A percentile compares a stretch with the other conserved stretches of the same genome.
Evolutionary conservation across 1,284 basidiomycete species (phyloP).

Genomic region (Meripilus lineatus): DNA sequence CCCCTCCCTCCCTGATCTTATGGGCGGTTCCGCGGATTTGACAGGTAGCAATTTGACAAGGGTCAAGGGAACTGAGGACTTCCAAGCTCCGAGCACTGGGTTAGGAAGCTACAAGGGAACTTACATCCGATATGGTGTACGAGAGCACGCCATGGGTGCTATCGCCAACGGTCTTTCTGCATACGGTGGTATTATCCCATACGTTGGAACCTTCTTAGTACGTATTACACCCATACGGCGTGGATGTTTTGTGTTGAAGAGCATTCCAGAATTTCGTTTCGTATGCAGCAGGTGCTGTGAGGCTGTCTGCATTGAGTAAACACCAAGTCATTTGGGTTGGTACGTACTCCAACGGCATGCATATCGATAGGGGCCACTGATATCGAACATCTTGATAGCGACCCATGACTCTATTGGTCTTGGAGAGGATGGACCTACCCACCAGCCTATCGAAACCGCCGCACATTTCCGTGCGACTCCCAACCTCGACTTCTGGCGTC

Average conservation of each 20-base stretch:
- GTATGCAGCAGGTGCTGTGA: slow-evolving; percentile 89
- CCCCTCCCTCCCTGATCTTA: slow-evolving; percentile 74
- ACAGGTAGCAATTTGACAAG: slow-evolving; percentile 92
- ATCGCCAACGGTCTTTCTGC: slow-evolving; percentile 88
- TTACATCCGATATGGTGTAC: slow-evolving; percentile 95
- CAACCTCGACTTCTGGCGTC: slow-evolving; percentile 89
- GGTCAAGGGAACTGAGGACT: slow-evolving; percentile 80
- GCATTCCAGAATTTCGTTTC: slow-evolving; percentile 81
- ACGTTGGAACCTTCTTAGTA: slow-evolving; percentile 85
- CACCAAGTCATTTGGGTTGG: slow-evolving; percentile 93
- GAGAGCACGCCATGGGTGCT: slow-evolving; percentile 96
- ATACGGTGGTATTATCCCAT: slow-evolving; percentile 83
- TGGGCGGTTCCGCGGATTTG: slow-evolving; percentile 91
- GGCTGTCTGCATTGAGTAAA: slow-evolving; percentile 85
- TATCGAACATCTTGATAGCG: slow-evolving; percentile 37
- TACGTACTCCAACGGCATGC: slow-evolving; percentile 34
- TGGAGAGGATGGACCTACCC: slow-evolving; percentile 94
- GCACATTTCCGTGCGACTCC: slow-evolving; percentile 86
- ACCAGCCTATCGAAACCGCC: slow-evolving; percentile 91
- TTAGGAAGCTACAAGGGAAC: slow-evolving; percentile 84
- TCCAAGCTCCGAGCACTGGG: slow-evolving; percentile 85
- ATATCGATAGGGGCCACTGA: not conserved
- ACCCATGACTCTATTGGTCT: slow-evolving; percentile 91
- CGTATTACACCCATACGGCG: slow-evolving; percentile 15
- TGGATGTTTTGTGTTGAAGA: not conserved